These are phyloP conservation scores for Aspergillus nanangensis DNA, from an alignment of 495 filamentous ascomycete genomes.

Conservation along the genomic window DNA sequence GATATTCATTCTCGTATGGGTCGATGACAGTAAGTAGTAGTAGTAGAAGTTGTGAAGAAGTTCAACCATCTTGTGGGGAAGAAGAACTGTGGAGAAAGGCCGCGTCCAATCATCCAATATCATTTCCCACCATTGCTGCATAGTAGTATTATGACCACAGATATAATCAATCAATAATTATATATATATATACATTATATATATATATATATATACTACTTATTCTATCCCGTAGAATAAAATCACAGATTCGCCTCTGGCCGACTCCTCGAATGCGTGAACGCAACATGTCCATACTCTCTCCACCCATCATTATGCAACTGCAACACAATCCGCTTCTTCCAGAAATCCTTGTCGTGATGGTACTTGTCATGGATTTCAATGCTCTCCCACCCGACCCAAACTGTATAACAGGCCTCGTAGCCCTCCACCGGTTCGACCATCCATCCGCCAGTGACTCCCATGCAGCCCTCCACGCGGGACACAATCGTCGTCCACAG, in stretches of 20 bases:
- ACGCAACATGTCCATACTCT: constrained; percentile 20
- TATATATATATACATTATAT: no score
- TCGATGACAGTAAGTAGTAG: no score
- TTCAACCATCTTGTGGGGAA: no score
- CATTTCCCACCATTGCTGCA: no score
- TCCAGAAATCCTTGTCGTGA: constrained; percentile 15
- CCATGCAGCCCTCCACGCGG: constrained; percentile 19
- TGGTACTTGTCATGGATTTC: constrained; percentile 23
- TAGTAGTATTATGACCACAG: no score
- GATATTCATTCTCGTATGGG: neutral
- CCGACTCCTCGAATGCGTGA: constrained; percentile 11
- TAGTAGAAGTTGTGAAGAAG: no score
- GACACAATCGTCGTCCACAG: constrained; percentile 19
- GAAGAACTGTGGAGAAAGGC: no score
- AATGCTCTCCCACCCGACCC: constrained; percentile 19
- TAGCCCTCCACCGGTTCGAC: constrained; percentile 18
- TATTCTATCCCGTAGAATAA: no score
- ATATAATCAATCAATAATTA: no score
- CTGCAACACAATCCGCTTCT: constrained; percentile 14
- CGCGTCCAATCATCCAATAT: no score
- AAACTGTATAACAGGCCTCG: constrained; percentile 16
- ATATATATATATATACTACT: no score
- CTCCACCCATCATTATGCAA: constrained; percentile 18
- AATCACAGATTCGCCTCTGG: constrained; percentile 34
- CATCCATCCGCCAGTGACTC: constrained; percentile 21